phyloP scores from a whole-genome alignment of 1,284 basidiomycete genomes.

The Papiliotrema laurentii region DNA sequence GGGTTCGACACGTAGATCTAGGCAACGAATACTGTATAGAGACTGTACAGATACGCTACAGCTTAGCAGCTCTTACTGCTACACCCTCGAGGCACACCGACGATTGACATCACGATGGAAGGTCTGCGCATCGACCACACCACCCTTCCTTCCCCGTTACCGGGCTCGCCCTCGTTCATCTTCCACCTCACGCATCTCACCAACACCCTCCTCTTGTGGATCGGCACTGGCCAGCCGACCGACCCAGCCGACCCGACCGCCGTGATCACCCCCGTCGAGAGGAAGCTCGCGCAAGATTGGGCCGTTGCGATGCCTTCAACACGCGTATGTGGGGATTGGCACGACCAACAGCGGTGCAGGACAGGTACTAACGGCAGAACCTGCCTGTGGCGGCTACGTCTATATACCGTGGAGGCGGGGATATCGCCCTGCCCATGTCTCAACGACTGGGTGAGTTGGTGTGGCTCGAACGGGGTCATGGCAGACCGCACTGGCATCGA shows the following conservation, averaged over 20 bases:
- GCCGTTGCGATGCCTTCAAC: constrained; percentile 71
- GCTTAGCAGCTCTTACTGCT: neutral
- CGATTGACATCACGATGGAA: neutral
- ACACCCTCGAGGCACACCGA: neutral
- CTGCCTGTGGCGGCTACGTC: constrained; percentile 58
- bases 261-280: constrained; percentile 37
- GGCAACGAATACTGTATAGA: too few relatives aligned
- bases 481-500: neutral
- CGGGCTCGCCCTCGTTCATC: constrained; percentile 56
- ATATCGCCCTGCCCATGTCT: constrained; percentile 66
- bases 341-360: neutral
- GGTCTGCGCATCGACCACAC: constrained; percentile 33
- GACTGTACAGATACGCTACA: too few relatives aligned
- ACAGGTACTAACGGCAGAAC: constrained; percentile 24
- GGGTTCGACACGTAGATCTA: too few relatives aligned
- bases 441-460: constrained; percentile 65
- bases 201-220: constrained; percentile 77
- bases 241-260: neutral
- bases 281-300: constrained; percentile 68
- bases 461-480: neutral
- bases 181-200: constrained; percentile 66
- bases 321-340: constrained; percentile 42
- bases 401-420: constrained; percentile 62
- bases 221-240: constrained; percentile 55
- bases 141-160: constrained; percentile 28